Evolutionary conservation across 768 basidiomycete genomes (phyloP).

Genomic region (Mycena rebaudengoi): DNA sequence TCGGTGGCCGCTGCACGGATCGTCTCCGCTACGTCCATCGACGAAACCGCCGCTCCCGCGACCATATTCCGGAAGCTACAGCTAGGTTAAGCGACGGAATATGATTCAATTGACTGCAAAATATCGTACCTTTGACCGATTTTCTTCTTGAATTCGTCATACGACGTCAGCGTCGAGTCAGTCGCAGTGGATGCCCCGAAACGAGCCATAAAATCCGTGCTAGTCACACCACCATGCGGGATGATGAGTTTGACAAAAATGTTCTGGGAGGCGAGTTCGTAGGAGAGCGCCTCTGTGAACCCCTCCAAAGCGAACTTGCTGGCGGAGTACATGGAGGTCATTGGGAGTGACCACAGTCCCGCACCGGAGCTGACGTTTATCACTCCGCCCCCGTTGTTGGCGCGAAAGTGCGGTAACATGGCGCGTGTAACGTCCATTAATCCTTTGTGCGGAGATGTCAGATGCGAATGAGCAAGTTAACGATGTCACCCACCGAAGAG

Average conservation of each 20-base stretch:
- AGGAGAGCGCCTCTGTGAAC: slow-evolving; percentile 32
- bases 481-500: slow-evolving; percentile 25
- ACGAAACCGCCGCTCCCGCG: slow-evolving; percentile 16
- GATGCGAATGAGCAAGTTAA: neutral
- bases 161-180: slow-evolving; percentile 17
- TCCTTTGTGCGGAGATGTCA: slow-evolving; percentile 3
- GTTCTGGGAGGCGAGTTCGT: slow-evolving; percentile 31
- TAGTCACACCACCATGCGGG: slow-evolving; percentile 29
- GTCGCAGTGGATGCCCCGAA: slow-evolving; percentile 13
- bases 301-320: slow-evolving; percentile 35
- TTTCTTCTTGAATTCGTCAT: slow-evolving; percentile 16
- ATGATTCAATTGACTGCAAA: neutral
- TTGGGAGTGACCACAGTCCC: slow-evolving; percentile 27
- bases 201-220: slow-evolving; percentile 22
- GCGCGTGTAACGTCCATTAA: slow-evolving; percentile 32
- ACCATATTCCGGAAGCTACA: slow-evolving; percentile 26
- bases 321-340: slow-evolving; percentile 28
- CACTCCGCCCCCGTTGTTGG: slow-evolving; percentile 25
- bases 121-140: slow-evolving; percentile 16
- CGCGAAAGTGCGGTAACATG: slow-evolving; percentile 31
- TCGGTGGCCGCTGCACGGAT: slow-evolving; percentile 32
- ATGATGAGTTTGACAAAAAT: slow-evolving; percentile 31
- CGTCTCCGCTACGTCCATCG: slow-evolving; percentile 29
- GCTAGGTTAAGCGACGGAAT: neutral
- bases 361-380: slow-evolving; percentile 33